Conservation (phyloP, 768 basidiomycete genomes). For the Royoungia palumana region DNA sequence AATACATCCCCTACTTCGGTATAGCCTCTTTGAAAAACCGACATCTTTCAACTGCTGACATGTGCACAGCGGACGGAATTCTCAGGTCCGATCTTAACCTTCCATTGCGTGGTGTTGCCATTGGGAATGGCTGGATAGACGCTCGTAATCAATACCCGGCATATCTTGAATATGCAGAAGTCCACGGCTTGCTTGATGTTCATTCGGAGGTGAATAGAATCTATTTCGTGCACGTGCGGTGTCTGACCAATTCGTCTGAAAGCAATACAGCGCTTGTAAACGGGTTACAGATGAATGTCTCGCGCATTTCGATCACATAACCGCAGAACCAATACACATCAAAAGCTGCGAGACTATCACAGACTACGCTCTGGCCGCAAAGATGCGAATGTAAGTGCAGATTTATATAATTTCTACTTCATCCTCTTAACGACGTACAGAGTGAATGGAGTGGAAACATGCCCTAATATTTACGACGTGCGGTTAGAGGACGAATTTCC, state of each 20-base stretch:
- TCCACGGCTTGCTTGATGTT: conserved; percentile 72
- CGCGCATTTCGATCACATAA: conserved; percentile 34
- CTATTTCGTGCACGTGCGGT: conserved; percentile 1
- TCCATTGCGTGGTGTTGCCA: conserved; percentile 76
- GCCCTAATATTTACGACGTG: conserved; percentile 94
- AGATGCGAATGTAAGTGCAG: conserved; percentile 20
- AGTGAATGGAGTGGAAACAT: conserved; percentile 65
- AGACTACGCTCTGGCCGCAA: conserved; percentile 35
- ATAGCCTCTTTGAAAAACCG: not conserved
- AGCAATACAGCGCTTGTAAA: conserved; percentile 65
- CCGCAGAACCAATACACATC: conserved; percentile 55
- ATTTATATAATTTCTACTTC: not conserved
- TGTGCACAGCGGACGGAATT: conserved; percentile 65
- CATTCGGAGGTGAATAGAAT: conserved; percentile 55
- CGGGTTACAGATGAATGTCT: conserved; percentile 59
- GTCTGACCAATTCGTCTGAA: conserved; percentile 1
- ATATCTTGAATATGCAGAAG: conserved; percentile 82
- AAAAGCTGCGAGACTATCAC: conserved; percentile 61
- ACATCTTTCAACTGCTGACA: conserved; percentile 1
- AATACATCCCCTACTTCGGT: conserved; percentile 97
- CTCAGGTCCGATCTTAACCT: conserved; percentile 57
- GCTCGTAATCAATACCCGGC: conserved; percentile 83
- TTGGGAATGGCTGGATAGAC: conserved; percentile 99
- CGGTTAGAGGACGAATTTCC: conserved; percentile 83
- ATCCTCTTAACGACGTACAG: conserved; percentile 36